Evolutionary conservation across 306 rosid genomes (phyloP).

Genomic region (Abrus pulchellus): DNA sequence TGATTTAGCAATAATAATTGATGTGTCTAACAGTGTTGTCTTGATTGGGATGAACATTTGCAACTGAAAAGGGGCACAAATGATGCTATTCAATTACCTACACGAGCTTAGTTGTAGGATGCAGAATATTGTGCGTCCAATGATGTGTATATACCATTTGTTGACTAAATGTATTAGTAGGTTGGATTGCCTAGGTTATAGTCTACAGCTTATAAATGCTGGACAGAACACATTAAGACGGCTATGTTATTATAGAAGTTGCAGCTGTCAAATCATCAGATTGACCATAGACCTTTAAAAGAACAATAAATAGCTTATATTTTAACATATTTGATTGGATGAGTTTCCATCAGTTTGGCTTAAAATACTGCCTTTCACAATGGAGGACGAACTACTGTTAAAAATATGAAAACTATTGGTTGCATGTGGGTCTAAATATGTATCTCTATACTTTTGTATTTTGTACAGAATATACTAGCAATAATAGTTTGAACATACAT

Average conservation of each 20-base stretch:
- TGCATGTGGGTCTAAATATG: not conserved
- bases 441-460: conserved; percentile 5
- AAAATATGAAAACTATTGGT: conserved; percentile 34
- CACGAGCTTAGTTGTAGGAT: not conserved
- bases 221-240: not conserved
- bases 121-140: not conserved
- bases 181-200: not conserved
- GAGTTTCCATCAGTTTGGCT: conserved; percentile 24
- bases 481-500: conserved; percentile 4
- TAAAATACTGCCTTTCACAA: conserved; percentile 9
- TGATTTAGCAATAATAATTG: not conserved
- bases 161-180: not conserved
- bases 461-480: not conserved
- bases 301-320: not conserved
- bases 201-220: not conserved
- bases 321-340: not conserved
- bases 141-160: not conserved
- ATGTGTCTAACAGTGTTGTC: not conserved
- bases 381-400: not conserved
- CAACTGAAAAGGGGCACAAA: not conserved
- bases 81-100: not conserved
- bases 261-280: not conserved
- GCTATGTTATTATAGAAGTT: not conserved
- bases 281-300: not conserved
- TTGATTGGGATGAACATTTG: not conserved